A percentile compares a stretch with the other conserved stretches of the same genome.
phyloP scores from a whole-genome alignment of 768 basidiomycete species.

The Lyophyllum decastes region DNA sequence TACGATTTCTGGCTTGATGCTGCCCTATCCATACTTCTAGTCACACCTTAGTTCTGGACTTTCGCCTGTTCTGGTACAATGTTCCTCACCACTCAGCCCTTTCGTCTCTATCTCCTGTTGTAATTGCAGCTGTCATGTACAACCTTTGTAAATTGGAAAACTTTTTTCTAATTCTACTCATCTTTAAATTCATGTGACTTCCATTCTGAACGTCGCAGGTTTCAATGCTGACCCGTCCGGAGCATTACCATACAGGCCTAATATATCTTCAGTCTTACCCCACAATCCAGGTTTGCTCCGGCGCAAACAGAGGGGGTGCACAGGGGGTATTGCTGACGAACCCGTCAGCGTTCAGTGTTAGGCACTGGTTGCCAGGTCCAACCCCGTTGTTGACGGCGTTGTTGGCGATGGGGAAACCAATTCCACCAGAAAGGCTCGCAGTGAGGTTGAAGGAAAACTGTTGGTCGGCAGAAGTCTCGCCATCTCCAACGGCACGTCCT shows the following conservation, averaged over 20 bases:
- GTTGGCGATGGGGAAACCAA: constrained; percentile 23
- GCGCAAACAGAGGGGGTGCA: constrained; percentile 24
- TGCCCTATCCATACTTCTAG: background rate
- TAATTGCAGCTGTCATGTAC: background rate
- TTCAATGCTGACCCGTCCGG: background rate
- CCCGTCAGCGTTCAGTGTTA: constrained; percentile 24
- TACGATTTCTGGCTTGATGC: background rate
- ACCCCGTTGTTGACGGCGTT: no score
- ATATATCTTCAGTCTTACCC: no score
- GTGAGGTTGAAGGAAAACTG: constrained; percentile 27
- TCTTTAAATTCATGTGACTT: background rate
- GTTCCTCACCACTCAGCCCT: background rate
- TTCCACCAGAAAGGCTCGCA: constrained; percentile 17
- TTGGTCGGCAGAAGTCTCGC: constrained; percentile 23
- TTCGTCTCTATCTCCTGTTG: background rate
- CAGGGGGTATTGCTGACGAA: constrained; percentile 27
- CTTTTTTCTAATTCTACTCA: background rate
- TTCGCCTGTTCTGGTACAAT: background rate
- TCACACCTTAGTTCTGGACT: background rate
- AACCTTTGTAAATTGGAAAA: background rate
- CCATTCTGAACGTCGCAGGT: background rate
- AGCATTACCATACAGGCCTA: no score
- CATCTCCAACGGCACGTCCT: constrained; percentile 27
- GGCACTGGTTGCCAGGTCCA: constrained; percentile 26
- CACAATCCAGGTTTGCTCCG: constrained; percentile 23